Conservation (phyloP, 2,329 filamentous ascomycete genomes). For the Fusarium tjaetaba region DNA sequence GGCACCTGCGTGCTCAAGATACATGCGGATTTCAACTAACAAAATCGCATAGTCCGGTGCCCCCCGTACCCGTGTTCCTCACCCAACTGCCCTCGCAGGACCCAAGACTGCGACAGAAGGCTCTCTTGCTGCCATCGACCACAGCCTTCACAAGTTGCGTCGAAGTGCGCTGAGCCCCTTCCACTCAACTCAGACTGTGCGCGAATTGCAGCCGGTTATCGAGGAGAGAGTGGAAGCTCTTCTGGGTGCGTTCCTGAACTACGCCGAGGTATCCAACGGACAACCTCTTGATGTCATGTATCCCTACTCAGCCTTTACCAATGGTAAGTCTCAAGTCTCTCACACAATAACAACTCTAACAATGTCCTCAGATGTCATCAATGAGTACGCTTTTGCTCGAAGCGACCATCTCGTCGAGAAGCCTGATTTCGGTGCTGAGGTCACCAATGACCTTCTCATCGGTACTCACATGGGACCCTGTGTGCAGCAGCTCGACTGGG, state of each 20-base stretch:
- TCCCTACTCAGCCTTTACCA: conserved; percentile 52
- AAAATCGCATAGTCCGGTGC: conserved; percentile 45
- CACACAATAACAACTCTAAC: neutral
- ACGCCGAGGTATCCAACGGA: conserved; percentile 39
- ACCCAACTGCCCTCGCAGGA: conserved; percentile 15
- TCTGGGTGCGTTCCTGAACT: conserved; percentile 45
- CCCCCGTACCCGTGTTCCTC: conserved; percentile 43
- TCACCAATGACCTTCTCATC: conserved; percentile 50
- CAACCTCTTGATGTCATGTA: conserved; percentile 50
- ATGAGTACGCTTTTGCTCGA: conserved; percentile 53
- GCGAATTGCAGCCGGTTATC: conserved; percentile 51
- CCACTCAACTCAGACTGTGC: conserved; percentile 51
- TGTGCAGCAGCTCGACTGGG: conserved; percentile 51
- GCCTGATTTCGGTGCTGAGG: conserved; percentile 48
- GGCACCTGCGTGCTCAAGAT: neutral
- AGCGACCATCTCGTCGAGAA: conserved; percentile 49
- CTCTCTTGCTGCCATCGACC: conserved; percentile 49
- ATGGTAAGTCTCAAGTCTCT: conserved; percentile 39
- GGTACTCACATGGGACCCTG: conserved; percentile 52
- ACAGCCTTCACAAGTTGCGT: conserved; percentile 48
- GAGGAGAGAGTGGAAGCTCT: conserved; percentile 50
- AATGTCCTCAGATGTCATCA: conserved; percentile 48
- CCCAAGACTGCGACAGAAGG: conserved; percentile 44
- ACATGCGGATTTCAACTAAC: conserved; percentile 19
- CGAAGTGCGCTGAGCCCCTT: conserved; percentile 50